A percentile compares a stretch with the other conserved stretches of the same genome.
These are phyloP conservation scores for Purpureocillium takamizusanense DNA, from an alignment of 2,329 filamentous ascomycete species.

Conservation along the genomic window DNA sequence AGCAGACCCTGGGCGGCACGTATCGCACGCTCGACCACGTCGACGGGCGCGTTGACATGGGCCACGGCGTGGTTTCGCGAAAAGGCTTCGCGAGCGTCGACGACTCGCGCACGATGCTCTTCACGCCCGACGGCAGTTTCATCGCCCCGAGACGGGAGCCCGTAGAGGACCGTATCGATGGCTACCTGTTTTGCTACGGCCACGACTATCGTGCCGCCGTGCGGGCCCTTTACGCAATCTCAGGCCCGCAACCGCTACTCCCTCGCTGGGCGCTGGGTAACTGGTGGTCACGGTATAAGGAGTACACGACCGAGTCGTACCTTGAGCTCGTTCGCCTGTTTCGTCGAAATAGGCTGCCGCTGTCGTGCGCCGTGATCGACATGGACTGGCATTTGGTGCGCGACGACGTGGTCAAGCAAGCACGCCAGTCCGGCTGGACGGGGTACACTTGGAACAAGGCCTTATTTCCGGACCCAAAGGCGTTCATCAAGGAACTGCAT, in stretches of 20 bases:
- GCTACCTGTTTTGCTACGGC: constrained; percentile 52
- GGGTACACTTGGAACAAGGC: constrained; percentile 8
- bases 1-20: constrained; percentile 34
- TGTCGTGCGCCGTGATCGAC: constrained; percentile 52
- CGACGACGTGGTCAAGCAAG: constrained; percentile 30
- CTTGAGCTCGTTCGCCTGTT: constrained; percentile 49
- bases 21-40: constrained; percentile 45
- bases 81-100: constrained; percentile 43
- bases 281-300: constrained; percentile 58
- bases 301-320: constrained; percentile 47
- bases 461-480: constrained; percentile 45
- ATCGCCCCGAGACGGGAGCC: constrained; percentile 32
- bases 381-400: constrained; percentile 58
- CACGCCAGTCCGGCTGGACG: constrained; percentile 40
- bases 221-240: constrained; percentile 43
- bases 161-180: constrained; percentile 37
- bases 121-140: constrained; percentile 38
- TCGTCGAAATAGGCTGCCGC: constrained; percentile 37
- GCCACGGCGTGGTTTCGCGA: constrained; percentile 39
- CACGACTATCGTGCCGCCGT: constrained; percentile 46
- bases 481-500: constrained; percentile 42
- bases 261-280: constrained; percentile 53
- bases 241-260: constrained; percentile 44
- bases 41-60: constrained; percentile 41
- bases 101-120: constrained; percentile 47